Base-by-base conservation (phyloP, 495 filamentous ascomycete species). In the Penicillium flavigenum region DNA sequence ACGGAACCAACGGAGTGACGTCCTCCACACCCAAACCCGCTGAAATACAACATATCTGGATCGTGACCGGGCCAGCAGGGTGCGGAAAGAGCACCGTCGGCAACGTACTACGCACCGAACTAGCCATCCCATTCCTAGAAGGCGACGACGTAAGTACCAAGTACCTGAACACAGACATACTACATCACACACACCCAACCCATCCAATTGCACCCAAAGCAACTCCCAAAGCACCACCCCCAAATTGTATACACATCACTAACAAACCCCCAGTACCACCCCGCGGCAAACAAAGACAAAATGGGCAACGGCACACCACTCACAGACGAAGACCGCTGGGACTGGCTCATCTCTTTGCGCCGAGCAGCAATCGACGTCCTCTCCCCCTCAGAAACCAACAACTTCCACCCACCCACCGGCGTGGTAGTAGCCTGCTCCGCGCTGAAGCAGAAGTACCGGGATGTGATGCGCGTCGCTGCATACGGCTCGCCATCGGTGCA, bases 1-100 rank as follows among this genome's bases (percentile, higher is more conserved):
- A 48, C 14, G 45, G 45, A 47, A 24, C 26, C 14, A 45, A 45
- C 26, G 44, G 44, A 20, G 8, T 6, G 5, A 61, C 46, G 38
- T 64, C 68, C 51, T 61, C 59, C 32, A 66, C 54, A n/a, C 29
- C 54, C 26, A 54, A 65, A 17, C 56, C 66, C 0, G 42, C 62
- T 1, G 60, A 67, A 16, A 71, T 85, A 58, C 89, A 89, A 60
- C 92, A 97, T 70, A 96, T 99, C 71, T 96, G 90, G 88, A 85
- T 98, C 60, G 90, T 99, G n/a, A 96, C 94, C 0, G 95, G 95
- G 7, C 95, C 95, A 16, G 92, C 95, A 17, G 95, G 95, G 14
- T 96, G 92, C 64, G 95, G 95, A 41, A 99, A 99, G 77, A 95
- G 87, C 64, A 96, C 94, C 12, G 87, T 98, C 43, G 95, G 91